A percentile compares a stretch with the other conserved stretches of the same genome.
These are phyloP conservation scores for Hypoxylon sp. DNA, from an alignment of 2,329 filamentous ascomycete genomes.

Conservation along the genomic window DNA sequence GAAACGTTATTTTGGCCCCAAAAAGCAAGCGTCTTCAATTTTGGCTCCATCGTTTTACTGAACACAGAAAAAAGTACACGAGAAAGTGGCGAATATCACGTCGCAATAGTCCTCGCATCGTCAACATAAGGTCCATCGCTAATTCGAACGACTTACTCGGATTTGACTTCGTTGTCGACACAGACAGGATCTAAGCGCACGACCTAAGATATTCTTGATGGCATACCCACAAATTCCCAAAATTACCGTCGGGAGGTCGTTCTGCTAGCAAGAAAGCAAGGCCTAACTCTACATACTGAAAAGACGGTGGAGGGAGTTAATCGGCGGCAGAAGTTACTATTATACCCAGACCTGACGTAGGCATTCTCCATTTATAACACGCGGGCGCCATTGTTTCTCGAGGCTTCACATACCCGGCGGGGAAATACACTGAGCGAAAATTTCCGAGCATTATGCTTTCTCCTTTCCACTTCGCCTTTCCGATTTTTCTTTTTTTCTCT, in stretches of 20 bases:
- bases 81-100: background rate
- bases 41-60: background rate
- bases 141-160: background rate
- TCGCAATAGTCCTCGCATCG: background rate
- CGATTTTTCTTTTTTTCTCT: background rate
- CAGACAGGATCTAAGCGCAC: background rate
- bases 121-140: background rate
- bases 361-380: conserved; percentile 5
- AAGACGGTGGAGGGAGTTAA: conserved; percentile 4
- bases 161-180: background rate
- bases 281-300: background rate
- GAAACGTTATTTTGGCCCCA: conserved; percentile 2
- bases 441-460: conserved; percentile 8
- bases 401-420: background rate
- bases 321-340: conserved; percentile 2
- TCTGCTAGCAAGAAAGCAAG: background rate
- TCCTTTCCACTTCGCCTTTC: conserved; percentile 9
- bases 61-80: too few relatives aligned
- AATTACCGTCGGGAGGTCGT: background rate
- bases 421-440: conserved; percentile 7
- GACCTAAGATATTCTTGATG: background rate
- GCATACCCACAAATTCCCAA: background rate
- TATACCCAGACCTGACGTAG: conserved; percentile 7
- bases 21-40: conserved; percentile 13
- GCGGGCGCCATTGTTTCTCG: background rate